Evolutionary conservation across 345 rosid genomes (phyloP).

Genomic region (Citrus medica): DNA sequence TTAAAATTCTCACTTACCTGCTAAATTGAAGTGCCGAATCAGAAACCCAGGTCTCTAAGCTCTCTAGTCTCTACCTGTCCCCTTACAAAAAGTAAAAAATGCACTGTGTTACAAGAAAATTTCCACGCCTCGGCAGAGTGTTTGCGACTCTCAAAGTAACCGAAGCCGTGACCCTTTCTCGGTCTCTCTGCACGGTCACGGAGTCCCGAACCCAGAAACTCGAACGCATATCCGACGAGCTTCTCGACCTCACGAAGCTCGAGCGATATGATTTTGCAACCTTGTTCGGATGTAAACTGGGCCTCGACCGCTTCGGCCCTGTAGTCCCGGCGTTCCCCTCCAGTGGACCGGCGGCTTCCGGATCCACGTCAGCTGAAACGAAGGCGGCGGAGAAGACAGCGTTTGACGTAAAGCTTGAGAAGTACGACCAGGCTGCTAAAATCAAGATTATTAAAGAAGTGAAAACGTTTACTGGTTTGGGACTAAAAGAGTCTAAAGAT

Average conservation of each 20-base stretch:
- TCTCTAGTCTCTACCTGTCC: neutral
- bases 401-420: slow-evolving; percentile 84
- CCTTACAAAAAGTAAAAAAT: neutral
- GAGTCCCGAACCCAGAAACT: slow-evolving; percentile 66
- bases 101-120: slow-evolving; percentile 10
- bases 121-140: slow-evolving; percentile 21
- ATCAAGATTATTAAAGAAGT: slow-evolving; percentile 84
- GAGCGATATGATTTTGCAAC: slow-evolving; percentile 73
- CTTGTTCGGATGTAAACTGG: slow-evolving; percentile 71
- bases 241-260: slow-evolving; percentile 61
- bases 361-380: slow-evolving; percentile 31
- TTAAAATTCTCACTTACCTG: neutral
- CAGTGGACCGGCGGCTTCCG: slow-evolving; percentile 19
- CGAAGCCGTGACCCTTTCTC: slow-evolving; percentile 12
- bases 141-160: slow-evolving; percentile 1
- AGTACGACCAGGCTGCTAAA: slow-evolving; percentile 65
- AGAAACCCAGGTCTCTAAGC: neutral
- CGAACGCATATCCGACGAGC: slow-evolving; percentile 78
- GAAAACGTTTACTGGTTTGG: slow-evolving; percentile 72
- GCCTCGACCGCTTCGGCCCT: slow-evolving; percentile 66
- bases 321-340: slow-evolving; percentile 33
- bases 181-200: slow-evolving; percentile 29
- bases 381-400: slow-evolving; percentile 67
- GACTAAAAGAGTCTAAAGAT: slow-evolving; percentile 81
- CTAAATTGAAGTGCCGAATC: neutral